Evolutionary conservation across 139 green algal species (phyloP), one percentile per base, ranked within the genome.

Genomic region (Nannochloris sp.): DNA sequence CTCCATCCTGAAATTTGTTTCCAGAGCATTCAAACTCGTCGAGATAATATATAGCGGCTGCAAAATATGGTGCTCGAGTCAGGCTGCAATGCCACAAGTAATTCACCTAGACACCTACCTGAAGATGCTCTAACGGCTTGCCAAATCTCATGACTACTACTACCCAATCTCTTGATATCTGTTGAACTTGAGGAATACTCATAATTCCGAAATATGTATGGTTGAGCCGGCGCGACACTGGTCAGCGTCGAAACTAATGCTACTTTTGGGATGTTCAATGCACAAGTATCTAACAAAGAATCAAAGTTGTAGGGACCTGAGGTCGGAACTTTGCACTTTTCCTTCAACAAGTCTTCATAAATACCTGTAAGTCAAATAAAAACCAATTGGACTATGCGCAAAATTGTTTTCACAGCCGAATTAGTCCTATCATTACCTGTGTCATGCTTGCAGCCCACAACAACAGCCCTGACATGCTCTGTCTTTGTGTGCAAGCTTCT

Each of bases 181-280:
- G 3, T 28, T 36, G 20, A 23, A 37, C 56, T 66, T 1, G 61
- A 61, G 1, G 77, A 73, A 66, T 85, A 76, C 75, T 95, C 75
- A 65, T 93, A 95, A 71, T 89, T 93, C 23, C 88, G 69, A 79
- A 98, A 97, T 25, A 96, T 60, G 62, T 86, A 96, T 53, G 90
- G 90, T 0, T 64, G 62, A 2, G 88, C 85, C 2, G 92, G 92
- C 8, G 73, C 76, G 49, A 85, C 63, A 59, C 70, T 89, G 6
- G 83, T 79, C 40, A 94, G 76, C 4, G 92, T 95, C 17, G 88
- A 74, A 26, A 96, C 85, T 20, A 79, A 48, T 5, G 68, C 78
- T 16, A 96, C 81, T 62, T 91, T 89, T 26, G 88, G 87, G 11
- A 62, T 66, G 10, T 71, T 69, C 49, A 93, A 65, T 26, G 63